Evolutionary conservation across 2,329 filamentous ascomycete species (phyloP).

Genomic region (Colletotrichum salicis): DNA sequence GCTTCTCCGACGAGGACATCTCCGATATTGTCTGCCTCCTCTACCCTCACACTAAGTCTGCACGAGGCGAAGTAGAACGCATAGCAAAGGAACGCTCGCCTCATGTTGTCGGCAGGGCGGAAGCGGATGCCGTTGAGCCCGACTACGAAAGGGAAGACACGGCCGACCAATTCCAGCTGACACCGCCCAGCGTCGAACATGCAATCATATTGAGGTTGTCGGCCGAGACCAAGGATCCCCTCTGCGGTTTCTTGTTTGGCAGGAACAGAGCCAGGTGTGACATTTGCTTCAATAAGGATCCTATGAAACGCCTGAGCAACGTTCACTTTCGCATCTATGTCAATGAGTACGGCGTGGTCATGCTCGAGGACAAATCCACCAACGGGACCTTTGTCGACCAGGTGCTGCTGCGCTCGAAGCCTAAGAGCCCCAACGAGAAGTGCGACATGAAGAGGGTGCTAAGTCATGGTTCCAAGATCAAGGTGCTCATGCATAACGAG

Average conservation of each 20-base stretch:
- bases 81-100: constrained; percentile 60
- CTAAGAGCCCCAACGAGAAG: constrained; percentile 48
- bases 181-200: constrained; percentile 62
- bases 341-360: constrained; percentile 85
- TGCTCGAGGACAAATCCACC: constrained; percentile 95
- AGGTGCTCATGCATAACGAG: constrained; percentile 68
- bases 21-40: constrained; percentile 91
- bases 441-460: constrained; percentile 69
- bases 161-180: constrained; percentile 60
- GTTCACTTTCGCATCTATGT: constrained; percentile 95
- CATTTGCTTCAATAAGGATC: constrained; percentile 73
- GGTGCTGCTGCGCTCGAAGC: constrained; percentile 64
- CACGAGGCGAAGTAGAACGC: constrained; percentile 74
- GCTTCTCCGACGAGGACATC: constrained; percentile 83
- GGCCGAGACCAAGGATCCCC: constrained; percentile 73
- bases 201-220: constrained; percentile 87
- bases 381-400: constrained; percentile 92
- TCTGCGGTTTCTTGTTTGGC: constrained; percentile 85
- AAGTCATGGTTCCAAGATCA: constrained; percentile 77
- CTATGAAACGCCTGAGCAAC: constrained; percentile 83
- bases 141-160: constrained; percentile 64
- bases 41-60: constrained; percentile 79
- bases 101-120: constrained; percentile 61
- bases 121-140: constrained; percentile 60
- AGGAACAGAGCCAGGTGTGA: constrained; percentile 80